phyloP scores from a whole-genome alignment of 768 basidiomycete genomes.

The Daedaleopsis nitida region DNA sequence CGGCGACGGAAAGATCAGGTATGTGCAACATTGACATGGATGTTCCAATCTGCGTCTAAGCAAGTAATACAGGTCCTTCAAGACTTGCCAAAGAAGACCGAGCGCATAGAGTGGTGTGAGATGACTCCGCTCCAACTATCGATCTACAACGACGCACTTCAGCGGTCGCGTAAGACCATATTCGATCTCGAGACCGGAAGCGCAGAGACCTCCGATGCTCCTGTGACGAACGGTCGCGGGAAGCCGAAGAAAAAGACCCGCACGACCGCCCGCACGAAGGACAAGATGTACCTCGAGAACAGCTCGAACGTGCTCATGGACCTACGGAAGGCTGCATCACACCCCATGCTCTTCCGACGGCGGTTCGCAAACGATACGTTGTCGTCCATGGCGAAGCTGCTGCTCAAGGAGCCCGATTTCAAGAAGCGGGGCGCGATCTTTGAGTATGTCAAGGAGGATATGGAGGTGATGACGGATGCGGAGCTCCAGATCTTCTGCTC shows the following conservation, averaged over 20 bases:
- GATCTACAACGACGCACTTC: conserved; percentile 85
- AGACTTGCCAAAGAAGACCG: conserved; percentile 90
- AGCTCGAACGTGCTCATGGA: conserved; percentile 97
- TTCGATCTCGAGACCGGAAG: conserved; percentile 46
- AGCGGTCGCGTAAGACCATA: conserved; percentile 81
- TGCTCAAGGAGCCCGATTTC: conserved; percentile 92
- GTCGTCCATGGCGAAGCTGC: conserved; percentile 72
- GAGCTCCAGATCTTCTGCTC: conserved; percentile 88
- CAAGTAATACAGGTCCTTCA: conserved; percentile 67
- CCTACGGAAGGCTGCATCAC: conserved; percentile 91
- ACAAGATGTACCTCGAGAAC: conserved; percentile 75
- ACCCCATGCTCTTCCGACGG: conserved; percentile 94
- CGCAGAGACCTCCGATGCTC: conserved; percentile 35
- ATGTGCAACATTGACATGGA: conserved; percentile 12
- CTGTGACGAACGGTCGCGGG: conserved; percentile 25
- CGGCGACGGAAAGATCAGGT: conserved; percentile 96
- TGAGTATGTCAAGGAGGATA: conserved; percentile 92
- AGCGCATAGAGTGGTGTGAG: conserved; percentile 93
- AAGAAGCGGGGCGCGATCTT: conserved; percentile 78
- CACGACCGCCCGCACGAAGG: conserved; percentile 49
- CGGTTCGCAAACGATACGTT: conserved; percentile 79
- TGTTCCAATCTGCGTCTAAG: background rate
- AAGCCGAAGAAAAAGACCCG: conserved; percentile 50
- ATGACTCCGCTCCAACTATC: conserved; percentile 83
- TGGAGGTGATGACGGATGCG: conserved; percentile 98